Conservation (phyloP, 495 filamentous ascomycete species). For the Podospora australis region DNA sequence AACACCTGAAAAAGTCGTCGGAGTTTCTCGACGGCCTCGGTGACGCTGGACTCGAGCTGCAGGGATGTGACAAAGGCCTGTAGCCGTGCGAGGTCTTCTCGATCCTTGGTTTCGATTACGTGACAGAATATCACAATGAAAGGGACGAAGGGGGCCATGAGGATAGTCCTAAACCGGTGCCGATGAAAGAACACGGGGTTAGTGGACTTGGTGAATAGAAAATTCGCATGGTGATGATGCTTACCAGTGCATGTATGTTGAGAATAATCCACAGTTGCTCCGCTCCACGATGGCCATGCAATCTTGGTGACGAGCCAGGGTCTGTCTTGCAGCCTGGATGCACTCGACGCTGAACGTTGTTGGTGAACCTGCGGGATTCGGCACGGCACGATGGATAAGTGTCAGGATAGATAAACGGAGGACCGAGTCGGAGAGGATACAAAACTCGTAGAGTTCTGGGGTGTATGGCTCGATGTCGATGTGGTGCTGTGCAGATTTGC, state of each 20-base stretch:
- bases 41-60: conserved; percentile 38
- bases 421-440: conserved; percentile 49
- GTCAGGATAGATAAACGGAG: conserved; percentile 46
- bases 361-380: conserved; percentile 33
- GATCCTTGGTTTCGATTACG: conserved; percentile 43
- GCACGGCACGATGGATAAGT: conserved; percentile 56
- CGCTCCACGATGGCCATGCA: conserved; percentile 43
- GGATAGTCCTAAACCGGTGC: conserved; percentile 44
- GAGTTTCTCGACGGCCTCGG: conserved; percentile 50
- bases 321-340: conserved; percentile 47
- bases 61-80: conserved; percentile 53
- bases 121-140: conserved; percentile 66
- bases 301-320: conserved; percentile 46
- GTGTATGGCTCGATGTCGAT: neutral
- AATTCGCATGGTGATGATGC: neutral
- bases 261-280: conserved; percentile 34
- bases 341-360: conserved; percentile 52
- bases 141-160: conserved; percentile 59
- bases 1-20: conserved; percentile 55
- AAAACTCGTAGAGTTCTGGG: conserved; percentile 31
- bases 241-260: conserved; percentile 59
- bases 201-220: no score
- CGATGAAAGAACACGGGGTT: neutral
- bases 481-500: neutral
- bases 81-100: conserved; percentile 45